phyloP scores from a whole-genome alignment of 139 green algal genomes.

The Tetraselmis chui region DNA sequence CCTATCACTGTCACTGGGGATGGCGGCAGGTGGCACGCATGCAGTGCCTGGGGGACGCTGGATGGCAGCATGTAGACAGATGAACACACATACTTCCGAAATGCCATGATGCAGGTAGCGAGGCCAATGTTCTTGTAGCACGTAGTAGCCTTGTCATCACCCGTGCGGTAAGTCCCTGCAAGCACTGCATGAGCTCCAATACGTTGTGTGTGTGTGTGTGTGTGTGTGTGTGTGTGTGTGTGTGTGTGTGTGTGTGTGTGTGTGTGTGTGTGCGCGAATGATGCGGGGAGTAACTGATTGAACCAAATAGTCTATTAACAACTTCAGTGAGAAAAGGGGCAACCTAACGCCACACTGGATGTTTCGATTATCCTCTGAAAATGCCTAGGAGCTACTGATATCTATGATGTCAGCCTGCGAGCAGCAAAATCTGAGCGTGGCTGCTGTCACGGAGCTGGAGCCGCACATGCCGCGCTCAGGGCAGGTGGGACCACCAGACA shows the following conservation, averaged over 20 bases:
- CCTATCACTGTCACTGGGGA: not conserved
- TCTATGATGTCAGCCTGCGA: not conserved
- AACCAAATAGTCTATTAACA: no score
- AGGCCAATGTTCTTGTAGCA: not conserved
- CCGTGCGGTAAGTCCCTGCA: not conserved
- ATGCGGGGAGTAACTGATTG: no score
- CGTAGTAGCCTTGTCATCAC: not conserved
- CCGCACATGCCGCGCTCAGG: not conserved
- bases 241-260: not conserved
- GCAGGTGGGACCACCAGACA: not conserved
- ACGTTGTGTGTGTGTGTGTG: not conserved
- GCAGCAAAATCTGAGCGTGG: not conserved
- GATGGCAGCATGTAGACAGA: not conserved
- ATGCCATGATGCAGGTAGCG: no score
- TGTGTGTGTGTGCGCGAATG: no score
- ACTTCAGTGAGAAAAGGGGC: not conserved
- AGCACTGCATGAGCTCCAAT: no score
- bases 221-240: not conserved
- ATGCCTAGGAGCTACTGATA: not conserved
- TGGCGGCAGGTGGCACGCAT: no score
- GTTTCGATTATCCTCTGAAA: not conserved
- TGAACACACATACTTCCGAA: not conserved
- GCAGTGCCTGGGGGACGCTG: no score
- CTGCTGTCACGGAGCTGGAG: not conserved
- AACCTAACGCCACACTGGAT: not conserved